These are phyloP conservation scores for Daldinia decipiens DNA, from an alignment of 495 filamentous ascomycete species.

Conservation along the genomic window DNA sequence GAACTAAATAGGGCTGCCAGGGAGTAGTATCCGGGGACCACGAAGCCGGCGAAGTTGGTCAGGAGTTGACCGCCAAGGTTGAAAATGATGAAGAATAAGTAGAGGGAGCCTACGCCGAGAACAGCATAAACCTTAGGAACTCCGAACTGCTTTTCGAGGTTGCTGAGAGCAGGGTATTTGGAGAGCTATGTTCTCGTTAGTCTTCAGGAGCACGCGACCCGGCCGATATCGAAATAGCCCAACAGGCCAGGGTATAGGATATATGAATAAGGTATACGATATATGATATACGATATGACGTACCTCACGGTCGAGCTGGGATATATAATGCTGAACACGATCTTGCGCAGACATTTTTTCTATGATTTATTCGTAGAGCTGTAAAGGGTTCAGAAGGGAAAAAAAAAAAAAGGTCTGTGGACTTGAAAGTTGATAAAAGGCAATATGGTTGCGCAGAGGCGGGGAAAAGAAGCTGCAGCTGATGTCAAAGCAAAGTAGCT, in stretches of 20 bases:
- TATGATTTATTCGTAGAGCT: constrained; percentile 3
- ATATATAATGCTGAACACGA: constrained; percentile 85
- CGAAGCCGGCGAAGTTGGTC: constrained; percentile 94
- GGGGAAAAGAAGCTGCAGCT: constrained; percentile 42
- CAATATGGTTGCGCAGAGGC: constrained; percentile 43
- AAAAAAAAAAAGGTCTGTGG: constrained; percentile 4
- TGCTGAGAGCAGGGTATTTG: constrained; percentile 93
- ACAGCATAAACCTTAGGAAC: constrained; percentile 96
- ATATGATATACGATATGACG: constrained; percentile 51
- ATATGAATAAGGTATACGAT: background rate
- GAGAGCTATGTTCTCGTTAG: constrained; percentile 73
- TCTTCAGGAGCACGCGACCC: constrained; percentile 42
- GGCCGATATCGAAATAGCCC: constrained; percentile 13
- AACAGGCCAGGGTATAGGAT: constrained; percentile 3
- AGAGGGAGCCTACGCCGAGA: constrained; percentile 83
- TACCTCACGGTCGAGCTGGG: constrained; percentile 98
- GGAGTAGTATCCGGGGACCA: constrained; percentile 96
- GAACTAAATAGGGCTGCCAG: constrained; percentile 87
- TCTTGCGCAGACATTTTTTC: constrained; percentile 81
- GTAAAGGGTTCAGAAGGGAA: background rate
- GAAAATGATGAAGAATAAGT: constrained; percentile 99
- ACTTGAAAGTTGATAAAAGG: constrained; percentile 26
- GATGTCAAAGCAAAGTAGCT: constrained; percentile 43
- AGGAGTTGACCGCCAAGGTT: constrained; percentile 98
- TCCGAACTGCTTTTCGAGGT: constrained; percentile 94